Conservation (phyloP, 768 basidiomycete species). For the Rhodotorula toruloides region DNA sequence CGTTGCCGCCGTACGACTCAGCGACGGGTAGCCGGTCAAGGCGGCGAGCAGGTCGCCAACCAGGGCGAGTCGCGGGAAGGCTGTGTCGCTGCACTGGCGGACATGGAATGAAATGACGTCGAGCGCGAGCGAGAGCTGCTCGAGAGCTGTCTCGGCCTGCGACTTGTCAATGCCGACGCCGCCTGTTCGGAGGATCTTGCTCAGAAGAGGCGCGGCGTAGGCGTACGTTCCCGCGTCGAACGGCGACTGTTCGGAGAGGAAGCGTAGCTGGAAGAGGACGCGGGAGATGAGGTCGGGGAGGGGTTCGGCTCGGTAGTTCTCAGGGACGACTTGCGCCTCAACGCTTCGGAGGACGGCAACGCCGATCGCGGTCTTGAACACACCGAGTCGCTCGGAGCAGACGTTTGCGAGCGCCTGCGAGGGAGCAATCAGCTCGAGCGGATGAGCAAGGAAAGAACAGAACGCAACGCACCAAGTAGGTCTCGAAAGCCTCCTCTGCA, state of each 20-base stretch:
- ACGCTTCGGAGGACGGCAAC: constrained; percentile 75
- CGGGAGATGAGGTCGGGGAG: constrained; percentile 71
- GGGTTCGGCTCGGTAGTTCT: constrained; percentile 66
- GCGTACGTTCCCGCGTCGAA: constrained; percentile 83
- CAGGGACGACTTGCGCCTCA: constrained; percentile 62
- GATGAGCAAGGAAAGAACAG: background rate
- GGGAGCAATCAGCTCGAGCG: background rate
- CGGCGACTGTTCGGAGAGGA: constrained; percentile 69
- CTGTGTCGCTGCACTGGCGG: constrained; percentile 50
- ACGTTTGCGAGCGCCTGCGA: constrained; percentile 62
- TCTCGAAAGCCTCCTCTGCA: constrained; percentile 61
- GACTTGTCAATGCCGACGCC: constrained; percentile 60
- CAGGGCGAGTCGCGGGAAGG: constrained; percentile 68
- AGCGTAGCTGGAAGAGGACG: constrained; percentile 75
- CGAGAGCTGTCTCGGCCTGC: constrained; percentile 64
- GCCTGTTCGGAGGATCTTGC: constrained; percentile 61
- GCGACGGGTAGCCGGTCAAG: constrained; percentile 68
- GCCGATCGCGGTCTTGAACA: constrained; percentile 66
- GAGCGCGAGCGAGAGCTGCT: constrained; percentile 70
- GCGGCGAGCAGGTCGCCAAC: constrained; percentile 66
- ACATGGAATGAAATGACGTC: constrained; percentile 64
- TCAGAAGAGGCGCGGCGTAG: constrained; percentile 70
- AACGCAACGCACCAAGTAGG: constrained; percentile 65
- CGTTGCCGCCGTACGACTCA: constrained; percentile 76
- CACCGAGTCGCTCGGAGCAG: constrained; percentile 68